Percentiles rank a stretch among this genome's conserved stretches.
These are phyloP conservation scores for Cladosporium phlei DNA, from an alignment of 2,329 filamentous ascomycete species.

Conservation along the genomic window DNA sequence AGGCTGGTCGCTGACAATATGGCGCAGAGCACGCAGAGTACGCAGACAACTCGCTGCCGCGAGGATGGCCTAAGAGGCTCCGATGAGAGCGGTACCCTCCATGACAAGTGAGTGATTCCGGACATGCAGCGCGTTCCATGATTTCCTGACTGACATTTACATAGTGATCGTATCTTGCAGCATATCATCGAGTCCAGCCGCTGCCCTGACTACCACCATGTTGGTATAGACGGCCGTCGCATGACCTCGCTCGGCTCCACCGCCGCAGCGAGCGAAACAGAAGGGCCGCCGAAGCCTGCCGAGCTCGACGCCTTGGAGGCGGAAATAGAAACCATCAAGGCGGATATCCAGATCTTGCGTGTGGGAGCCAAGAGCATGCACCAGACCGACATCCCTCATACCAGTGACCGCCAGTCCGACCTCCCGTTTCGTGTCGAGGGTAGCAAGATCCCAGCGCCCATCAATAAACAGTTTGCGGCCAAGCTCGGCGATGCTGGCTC, in stretches of 20 bases:
- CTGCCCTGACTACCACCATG: constrained; percentile 14
- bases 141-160: constrained; percentile 8
- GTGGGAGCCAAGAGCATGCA: background rate
- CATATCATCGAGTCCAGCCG: constrained; percentile 19
- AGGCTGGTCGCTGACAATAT: background rate
- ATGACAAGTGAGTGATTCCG: constrained; percentile 17
- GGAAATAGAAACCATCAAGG: constrained; percentile 22
- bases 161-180: constrained; percentile 20
- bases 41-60: background rate
- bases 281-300: constrained; percentile 6
- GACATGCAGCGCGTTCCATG: background rate
- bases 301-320: constrained; percentile 22
- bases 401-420: background rate
- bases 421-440: background rate
- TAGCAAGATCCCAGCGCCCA: background rate
- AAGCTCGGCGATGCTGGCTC: background rate
- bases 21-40: constrained; percentile 1
- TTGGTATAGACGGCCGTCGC: constrained; percentile 15
- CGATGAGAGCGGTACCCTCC: constrained; percentile 20
- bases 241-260: constrained; percentile 7
- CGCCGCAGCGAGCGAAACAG: background rate
- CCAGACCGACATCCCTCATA: background rate
- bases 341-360: constrained; percentile 16
- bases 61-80: constrained; percentile 12
- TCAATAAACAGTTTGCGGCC: background rate